phyloP scores from a whole-genome alignment of 805 yeast genomes.

The Naumovozyma dairenensis region DNA sequence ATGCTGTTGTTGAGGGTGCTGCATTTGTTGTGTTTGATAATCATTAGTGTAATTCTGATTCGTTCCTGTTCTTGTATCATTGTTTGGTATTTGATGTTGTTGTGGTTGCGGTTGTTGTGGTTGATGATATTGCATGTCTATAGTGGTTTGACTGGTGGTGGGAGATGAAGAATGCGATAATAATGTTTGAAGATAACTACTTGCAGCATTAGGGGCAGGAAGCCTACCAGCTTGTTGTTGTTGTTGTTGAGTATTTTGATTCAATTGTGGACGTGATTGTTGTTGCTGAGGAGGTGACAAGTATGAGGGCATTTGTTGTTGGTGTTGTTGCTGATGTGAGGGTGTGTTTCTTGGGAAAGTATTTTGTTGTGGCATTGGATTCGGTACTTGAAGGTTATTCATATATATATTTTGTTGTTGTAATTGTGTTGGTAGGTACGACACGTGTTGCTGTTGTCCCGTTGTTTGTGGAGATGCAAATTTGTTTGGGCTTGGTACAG shows the following conservation, averaged over 20 bases:
- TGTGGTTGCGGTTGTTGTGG: conserved; percentile 1
- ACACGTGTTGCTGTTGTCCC: conserved; percentile 5
- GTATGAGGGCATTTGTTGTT: conserved; percentile 9
- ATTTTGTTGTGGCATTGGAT: conserved; percentile 1
- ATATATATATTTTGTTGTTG: conserved; percentile 2
- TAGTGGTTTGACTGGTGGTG: conserved; percentile 10
- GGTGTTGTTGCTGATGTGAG: conserved; percentile 1
- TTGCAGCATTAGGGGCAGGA: conserved; percentile 19
- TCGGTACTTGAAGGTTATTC: neutral
- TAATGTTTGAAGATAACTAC: conserved; percentile 22
- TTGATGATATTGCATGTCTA: conserved; percentile 4
- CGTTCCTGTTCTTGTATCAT: neutral
- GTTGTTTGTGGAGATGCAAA: neutral
- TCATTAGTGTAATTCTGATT: conserved; percentile 1
- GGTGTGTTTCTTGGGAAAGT: conserved; percentile 2
- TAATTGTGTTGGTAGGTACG: conserved; percentile 4
- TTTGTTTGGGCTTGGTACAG: neutral
- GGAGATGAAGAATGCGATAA: conserved; percentile 25
- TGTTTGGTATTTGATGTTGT: conserved; percentile 2
- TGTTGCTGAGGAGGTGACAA: conserved; percentile 4
- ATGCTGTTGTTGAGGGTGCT: conserved; percentile 11
- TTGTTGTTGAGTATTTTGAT: conserved; percentile 2
- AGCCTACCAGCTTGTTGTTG: conserved; percentile 16
- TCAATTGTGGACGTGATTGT: conserved; percentile 3
- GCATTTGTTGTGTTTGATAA: conserved; percentile 6